Evolutionary conservation across 495 filamentous ascomycete genomes (phyloP), one percentile per base, ranked within the genome.

Genomic region (Aspergillus cavernicola): DNA sequence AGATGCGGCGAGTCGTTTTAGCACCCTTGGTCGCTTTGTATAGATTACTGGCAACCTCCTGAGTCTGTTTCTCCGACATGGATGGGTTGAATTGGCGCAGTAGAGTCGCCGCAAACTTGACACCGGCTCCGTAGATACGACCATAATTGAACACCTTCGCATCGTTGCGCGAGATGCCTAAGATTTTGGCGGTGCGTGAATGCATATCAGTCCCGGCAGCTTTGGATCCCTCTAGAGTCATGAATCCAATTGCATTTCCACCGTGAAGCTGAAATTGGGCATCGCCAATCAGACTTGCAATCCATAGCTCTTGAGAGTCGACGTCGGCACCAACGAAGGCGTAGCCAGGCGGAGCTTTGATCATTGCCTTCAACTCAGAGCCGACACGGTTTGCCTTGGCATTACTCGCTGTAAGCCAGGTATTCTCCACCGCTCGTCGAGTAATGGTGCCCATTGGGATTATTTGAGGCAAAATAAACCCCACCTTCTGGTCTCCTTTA

Each of bases 361-460:
- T 83, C 89, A 97, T 97, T 28, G 92, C 89, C 65, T 99, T 99
- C 13, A 99, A 77, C 65, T 99, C 93, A 15, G 93, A 97, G 3
- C 93, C 93, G 40, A 99, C 92, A 19, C 95, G 87, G 55, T 97
- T 97, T 50, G 77, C 77, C 64, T 97, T 99, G 5, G 93, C 95
- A 64, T 99, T 99, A 59, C 90, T 93, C 12, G 93, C 93, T 15
- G 93, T 99, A 33, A 99, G 80, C 93, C 93, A 99, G 0, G 93
- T 97, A 58, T 95, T 96, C 66, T 99, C 93, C 18, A 99, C 93
- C 0, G 93, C 90, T 56, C 93, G 84, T 32, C 93, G 81, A n/a
- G 93, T 99, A 50, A 99, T 87, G 15, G 93, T 99, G 12, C 93
- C 93, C 93, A 99, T 99, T 9, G 93, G 93, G 53, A 99, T 97